phyloP scores from a whole-genome alignment of 2,329 filamentous ascomycete genomes.

The Colletotrichum musicola region DNA sequence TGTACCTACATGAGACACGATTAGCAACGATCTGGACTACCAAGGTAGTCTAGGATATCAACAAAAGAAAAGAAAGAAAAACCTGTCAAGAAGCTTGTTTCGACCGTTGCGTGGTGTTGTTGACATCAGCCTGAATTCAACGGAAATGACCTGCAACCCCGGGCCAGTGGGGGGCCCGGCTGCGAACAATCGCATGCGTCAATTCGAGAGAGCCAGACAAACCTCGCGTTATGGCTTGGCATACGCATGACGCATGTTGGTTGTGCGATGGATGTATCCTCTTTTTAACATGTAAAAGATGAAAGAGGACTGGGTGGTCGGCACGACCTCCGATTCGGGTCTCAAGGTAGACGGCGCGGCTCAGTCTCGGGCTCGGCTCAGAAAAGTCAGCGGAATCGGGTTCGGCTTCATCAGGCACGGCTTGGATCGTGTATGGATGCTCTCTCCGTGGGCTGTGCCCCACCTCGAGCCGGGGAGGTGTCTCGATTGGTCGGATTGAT shows the following conservation, averaged over 20 bases:
- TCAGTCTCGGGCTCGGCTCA: slow-evolving; percentile 18
- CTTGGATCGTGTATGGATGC: neutral
- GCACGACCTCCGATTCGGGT: too few species aligned
- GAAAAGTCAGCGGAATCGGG: slow-evolving; percentile 1
- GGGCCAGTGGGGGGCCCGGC: neutral
- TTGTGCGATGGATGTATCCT: too few species aligned
- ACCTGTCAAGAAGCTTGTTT: slow-evolving; percentile 16
- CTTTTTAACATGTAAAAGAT: too few species aligned
- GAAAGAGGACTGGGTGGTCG: too few species aligned
- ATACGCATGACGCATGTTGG: too few species aligned
- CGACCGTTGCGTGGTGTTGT: neutral
- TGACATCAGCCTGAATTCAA: slow-evolving; percentile 30
- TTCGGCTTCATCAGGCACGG: slow-evolving; percentile 4
- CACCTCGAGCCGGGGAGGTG: neutral
- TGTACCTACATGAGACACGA: neutral
- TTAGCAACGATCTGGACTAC: too few species aligned
- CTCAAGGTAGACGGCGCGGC: neutral
- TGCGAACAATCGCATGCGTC: too few species aligned
- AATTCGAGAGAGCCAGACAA: too few species aligned
- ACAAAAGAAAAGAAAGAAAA: neutral
- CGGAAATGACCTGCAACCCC: slow-evolving; percentile 6
- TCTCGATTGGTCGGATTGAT: slow-evolving; percentile 7
- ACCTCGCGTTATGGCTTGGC: too few species aligned
- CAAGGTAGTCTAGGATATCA: too few species aligned
- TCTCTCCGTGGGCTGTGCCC: neutral